Conservation (phyloP, 441 rosid genomes). For the Populus tomentosa region DNA sequence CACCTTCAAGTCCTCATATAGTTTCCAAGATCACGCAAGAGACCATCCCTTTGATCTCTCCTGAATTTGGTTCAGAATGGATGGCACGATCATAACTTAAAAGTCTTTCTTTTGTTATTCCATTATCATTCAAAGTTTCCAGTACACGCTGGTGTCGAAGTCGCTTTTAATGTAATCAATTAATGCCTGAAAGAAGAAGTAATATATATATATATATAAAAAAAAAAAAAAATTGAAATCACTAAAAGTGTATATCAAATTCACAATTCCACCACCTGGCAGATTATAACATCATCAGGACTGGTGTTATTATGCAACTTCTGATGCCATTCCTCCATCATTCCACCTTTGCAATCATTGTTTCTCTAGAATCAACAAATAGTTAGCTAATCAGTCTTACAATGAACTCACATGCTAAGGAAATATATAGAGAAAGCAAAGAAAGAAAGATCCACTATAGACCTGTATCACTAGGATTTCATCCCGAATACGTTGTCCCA, state of each 20-base stretch:
- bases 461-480: constrained; percentile 99
- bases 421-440: constrained; percentile 13
- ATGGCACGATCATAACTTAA: constrained; percentile 97
- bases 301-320: constrained; percentile 98
- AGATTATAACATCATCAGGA: constrained; percentile 96
- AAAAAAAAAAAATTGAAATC: too few species aligned
- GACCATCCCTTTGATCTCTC: constrained; percentile 80
- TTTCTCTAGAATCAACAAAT: constrained; percentile 59
- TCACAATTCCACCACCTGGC: constrained; percentile 62
- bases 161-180: too few species aligned
- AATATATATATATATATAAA: too few species aligned
- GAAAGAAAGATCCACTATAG: constrained; percentile 13
- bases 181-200: too few species aligned
- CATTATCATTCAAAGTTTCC: constrained; percentile 94
- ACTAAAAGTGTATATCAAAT: constrained; percentile 11
- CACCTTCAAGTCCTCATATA: constrained; percentile 99
- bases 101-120: constrained; percentile 90
- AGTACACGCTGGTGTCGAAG: too few species aligned
- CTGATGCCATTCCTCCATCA: constrained; percentile 99
- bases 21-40: constrained; percentile 86
- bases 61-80: constrained; percentile 84
- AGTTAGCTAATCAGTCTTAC: constrained; percentile 1
- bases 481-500: constrained; percentile 98
- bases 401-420: not conserved
- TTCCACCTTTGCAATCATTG: constrained; percentile 94